Conservation (phyloP, 495 filamentous ascomycete species). For the Thermothielavioides terrestris region DNA sequence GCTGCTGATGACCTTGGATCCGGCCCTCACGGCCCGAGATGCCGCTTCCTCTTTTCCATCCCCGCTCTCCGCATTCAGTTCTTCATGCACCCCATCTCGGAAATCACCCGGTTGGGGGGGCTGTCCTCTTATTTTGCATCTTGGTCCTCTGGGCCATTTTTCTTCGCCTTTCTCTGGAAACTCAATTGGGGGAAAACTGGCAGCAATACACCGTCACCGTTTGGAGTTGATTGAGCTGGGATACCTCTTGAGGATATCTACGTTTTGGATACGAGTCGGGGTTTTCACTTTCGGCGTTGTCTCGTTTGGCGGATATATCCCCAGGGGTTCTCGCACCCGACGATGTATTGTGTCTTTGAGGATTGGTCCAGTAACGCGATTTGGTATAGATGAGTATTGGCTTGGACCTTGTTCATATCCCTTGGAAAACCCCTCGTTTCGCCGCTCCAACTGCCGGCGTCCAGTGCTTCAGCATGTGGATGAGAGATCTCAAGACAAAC, state of each 20-base stretch:
- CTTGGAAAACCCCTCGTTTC: no score
- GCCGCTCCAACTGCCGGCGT: no score
- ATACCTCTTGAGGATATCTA: slow-evolving; percentile 2
- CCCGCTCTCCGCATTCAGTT: slow-evolving; percentile 12
- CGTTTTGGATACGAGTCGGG: not conserved
- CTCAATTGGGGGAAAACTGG: slow-evolving; percentile 4
- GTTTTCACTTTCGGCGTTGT: not conserved
- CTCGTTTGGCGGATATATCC: slow-evolving; percentile 12
- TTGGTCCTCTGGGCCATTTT: not conserved
- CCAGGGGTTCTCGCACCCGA: slow-evolving; percentile 6
- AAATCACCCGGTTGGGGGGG: slow-evolving; percentile 5
- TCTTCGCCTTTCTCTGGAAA: not conserved
- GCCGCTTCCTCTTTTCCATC: not conserved
- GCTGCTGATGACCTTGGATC: slow-evolving; percentile 10
- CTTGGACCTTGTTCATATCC: no score
- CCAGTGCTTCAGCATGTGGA: no score
- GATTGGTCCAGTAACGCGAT: no score
- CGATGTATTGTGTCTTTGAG: no score
- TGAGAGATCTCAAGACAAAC: no score
- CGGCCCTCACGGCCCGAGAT: slow-evolving; percentile 4
- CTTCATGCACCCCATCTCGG: slow-evolving; percentile 7
- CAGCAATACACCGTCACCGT: slow-evolving; percentile 1
- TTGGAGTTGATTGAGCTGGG: slow-evolving; percentile 10
- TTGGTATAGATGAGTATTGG: no score
- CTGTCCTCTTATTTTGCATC: not conserved